Evolutionary conservation across 345 rosid species (phyloP).

Genomic region (Eucalyptus virginea): DNA sequence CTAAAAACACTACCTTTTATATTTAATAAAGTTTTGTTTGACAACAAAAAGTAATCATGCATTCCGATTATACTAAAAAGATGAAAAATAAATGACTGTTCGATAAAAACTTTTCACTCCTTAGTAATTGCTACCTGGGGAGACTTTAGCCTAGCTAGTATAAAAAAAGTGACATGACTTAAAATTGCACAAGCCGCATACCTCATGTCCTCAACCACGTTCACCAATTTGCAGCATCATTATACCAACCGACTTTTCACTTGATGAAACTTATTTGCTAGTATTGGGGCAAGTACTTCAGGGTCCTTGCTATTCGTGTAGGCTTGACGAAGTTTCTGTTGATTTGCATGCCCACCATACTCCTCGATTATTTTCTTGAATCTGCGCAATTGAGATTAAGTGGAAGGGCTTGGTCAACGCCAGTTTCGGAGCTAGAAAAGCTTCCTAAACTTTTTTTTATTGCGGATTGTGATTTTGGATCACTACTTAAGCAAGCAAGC

Average conservation of each 20-base stretch:
- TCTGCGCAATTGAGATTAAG: background rate
- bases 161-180: background rate
- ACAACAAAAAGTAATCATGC: too few species aligned
- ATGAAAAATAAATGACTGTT: too few species aligned
- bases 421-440: background rate
- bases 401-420: background rate
- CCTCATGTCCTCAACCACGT: background rate
- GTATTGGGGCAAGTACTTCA: background rate
- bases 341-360: background rate
- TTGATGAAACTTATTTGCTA: background rate
- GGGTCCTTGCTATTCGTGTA: background rate
- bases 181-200: background rate
- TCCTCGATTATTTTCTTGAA: background rate
- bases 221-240: too few species aligned
- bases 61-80: too few species aligned
- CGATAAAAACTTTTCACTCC: too few species aligned
- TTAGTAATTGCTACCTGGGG: background rate
- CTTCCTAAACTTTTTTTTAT: background rate
- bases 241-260: background rate
- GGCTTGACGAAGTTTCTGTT: background rate
- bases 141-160: background rate
- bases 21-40: background rate
- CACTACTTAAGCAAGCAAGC: background rate
- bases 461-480: background rate
- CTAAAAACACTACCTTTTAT: fast-evolving